Evolutionary conservation across 352 stramenopile genomes (phyloP).

Genomic region (Pythium aristosporum): DNA sequence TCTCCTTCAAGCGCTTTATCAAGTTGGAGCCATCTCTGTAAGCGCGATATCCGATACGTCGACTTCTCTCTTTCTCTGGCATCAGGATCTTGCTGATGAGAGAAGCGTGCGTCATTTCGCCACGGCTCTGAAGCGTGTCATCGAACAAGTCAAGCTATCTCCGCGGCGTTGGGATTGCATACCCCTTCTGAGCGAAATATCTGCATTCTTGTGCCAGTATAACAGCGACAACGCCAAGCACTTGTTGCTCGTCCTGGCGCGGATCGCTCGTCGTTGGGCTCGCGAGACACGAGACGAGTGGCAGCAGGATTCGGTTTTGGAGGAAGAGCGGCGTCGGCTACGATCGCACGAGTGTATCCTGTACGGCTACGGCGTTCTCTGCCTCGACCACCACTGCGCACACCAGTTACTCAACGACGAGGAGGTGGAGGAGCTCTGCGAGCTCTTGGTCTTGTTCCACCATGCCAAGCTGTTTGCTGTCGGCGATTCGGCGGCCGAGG

Average conservation of each 20-base stretch:
- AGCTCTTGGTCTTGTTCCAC: conserved; percentile 48
- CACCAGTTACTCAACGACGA: background rate
- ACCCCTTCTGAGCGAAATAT: conserved; percentile 38
- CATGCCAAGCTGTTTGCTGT: conserved; percentile 29
- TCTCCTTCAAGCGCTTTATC: conserved; percentile 48
- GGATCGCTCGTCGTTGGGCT: conserved; percentile 35
- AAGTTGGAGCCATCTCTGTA: conserved; percentile 35
- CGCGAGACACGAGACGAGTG: conserved; percentile 9
- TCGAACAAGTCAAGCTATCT: conserved; percentile 20
- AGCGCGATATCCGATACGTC: background rate
- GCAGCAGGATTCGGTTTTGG: background rate
- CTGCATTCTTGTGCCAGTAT: conserved; percentile 35
- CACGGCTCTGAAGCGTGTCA: conserved; percentile 18
- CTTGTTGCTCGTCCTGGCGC: conserved; percentile 26
- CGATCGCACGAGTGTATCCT: conserved; percentile 43
- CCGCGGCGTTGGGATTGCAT: conserved; percentile 25
- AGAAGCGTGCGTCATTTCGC: conserved; percentile 19
- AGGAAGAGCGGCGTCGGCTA: conserved; percentile 21
- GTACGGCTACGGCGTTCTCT: conserved; percentile 40
- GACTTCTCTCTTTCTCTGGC: conserved; percentile 31
- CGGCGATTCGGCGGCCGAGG: background rate
- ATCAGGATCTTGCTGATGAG: conserved; percentile 36
- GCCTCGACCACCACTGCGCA: conserved; percentile 27
- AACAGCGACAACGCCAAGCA: conserved; percentile 1
- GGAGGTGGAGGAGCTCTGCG: conserved; percentile 32